Percentiles rank a stretch among this genome's conserved stretches.
Conservation (phyloP, 2,329 filamentous ascomycete genomes). For the Cytospora piceicola region DNA sequence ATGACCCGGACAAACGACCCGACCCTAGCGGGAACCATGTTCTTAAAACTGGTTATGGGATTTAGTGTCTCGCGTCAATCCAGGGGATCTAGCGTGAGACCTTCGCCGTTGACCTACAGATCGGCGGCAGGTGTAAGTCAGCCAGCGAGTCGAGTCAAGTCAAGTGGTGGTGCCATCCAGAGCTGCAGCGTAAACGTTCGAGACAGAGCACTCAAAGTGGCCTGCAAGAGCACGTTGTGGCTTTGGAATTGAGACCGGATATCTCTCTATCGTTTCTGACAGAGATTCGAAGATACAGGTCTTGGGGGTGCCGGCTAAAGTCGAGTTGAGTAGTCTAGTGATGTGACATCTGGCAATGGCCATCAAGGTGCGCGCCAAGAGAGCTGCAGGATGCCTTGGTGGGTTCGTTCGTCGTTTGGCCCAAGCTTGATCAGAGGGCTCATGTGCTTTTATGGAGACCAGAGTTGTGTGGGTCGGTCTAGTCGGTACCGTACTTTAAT, state of each 20-base stretch:
- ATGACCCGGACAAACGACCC: conserved; percentile 24
- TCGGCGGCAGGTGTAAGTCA: not conserved
- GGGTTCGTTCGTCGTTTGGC: not conserved
- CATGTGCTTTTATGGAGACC: conserved; percentile 18
- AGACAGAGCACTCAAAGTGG: not conserved
- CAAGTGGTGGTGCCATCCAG: not conserved
- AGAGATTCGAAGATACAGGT: conserved; percentile 15
- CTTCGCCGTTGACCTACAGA: not conserved
- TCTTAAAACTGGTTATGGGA: not conserved
- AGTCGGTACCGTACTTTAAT: conserved; percentile 3
- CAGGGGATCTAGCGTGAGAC: not conserved
- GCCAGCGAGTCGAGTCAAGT: not conserved
- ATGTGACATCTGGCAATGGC: conserved; percentile 10
- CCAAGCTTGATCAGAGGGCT: conserved; percentile 20
- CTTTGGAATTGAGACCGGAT: conserved; percentile 6
- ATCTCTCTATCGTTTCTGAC: conserved; percentile 13
- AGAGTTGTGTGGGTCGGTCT: conserved; percentile 14
- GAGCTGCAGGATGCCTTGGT: conserved; percentile 16
- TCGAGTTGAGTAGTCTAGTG: conserved; percentile 17
- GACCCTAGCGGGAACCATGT: conserved; percentile 18
- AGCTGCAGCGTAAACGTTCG: not conserved
- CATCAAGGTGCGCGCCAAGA: not conserved
- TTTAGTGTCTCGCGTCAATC: conserved; percentile 5
- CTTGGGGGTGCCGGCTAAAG: conserved; percentile 3
- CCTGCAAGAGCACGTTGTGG: conserved; percentile 9